A percentile compares a stretch with the other conserved stretches of the same genome.
These are phyloP conservation scores for Aspergillus ibericus DNA, from an alignment of 2,329 filamentous ascomycete species.

Conservation along the genomic window DNA sequence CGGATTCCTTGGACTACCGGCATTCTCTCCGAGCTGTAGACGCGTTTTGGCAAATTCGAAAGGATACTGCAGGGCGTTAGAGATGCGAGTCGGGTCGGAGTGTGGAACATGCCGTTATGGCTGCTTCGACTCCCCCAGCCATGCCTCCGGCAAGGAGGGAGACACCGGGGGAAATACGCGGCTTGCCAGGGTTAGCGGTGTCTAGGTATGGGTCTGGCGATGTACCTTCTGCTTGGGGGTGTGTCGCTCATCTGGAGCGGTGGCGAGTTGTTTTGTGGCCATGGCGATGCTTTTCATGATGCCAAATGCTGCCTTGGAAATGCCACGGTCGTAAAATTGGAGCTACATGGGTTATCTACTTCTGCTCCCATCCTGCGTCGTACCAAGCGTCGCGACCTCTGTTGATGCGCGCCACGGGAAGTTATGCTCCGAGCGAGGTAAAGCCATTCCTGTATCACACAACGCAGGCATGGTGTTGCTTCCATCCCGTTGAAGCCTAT, in stretches of 20 bases:
- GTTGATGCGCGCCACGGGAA: neutral
- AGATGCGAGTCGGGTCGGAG: neutral
- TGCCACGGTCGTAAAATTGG: neutral
- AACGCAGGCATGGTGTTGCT: neutral
- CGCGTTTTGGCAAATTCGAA: neutral
- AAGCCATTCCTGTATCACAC: neutral
- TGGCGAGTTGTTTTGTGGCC: neutral
- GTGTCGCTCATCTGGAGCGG: neutral
- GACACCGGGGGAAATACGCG: neutral
- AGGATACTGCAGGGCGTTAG: neutral
- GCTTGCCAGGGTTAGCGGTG: slow-evolving; percentile 8
- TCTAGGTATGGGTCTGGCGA: neutral
- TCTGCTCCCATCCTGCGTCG: neutral
- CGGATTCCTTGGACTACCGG: neutral
- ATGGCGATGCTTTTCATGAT: neutral
- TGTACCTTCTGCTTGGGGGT: neutral
- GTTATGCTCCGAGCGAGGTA: neutral
- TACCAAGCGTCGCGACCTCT: neutral
- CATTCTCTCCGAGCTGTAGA: neutral
- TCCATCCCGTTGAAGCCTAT: neutral
- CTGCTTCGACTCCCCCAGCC: neutral
- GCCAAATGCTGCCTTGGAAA: neutral
- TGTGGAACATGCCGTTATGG: neutral
- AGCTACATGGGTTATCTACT: neutral
- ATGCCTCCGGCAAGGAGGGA: neutral